Conservation (phyloP, 495 filamentous ascomycete genomes). For the Daldinia vernicosa region DNA sequence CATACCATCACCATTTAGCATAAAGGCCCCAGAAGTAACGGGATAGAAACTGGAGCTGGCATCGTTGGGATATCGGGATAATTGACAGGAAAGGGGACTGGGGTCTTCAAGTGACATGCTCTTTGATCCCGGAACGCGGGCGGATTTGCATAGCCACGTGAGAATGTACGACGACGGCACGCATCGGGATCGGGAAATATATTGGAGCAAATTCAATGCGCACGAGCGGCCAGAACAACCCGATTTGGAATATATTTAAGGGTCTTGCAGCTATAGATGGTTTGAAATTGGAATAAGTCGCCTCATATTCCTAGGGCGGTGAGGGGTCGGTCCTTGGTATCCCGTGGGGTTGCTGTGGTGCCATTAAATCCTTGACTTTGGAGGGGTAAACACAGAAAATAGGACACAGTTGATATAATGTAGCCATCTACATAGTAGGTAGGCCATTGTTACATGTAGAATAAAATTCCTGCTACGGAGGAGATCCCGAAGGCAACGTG, state of each 20-base stretch:
- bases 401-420: neutral
- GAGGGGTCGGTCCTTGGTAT: neutral
- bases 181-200: neutral
- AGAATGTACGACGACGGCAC: neutral
- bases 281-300: neutral
- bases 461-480: neutral
- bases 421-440: neutral
- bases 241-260: neutral
- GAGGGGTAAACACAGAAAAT: slow-evolving; percentile 1
- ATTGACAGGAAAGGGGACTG: neutral
- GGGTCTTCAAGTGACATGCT: neutral
- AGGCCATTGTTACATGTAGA: neutral
- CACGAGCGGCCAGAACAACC: neutral
- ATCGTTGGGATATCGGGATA: neutral
- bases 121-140: neutral
- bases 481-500: neutral
- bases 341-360: neutral
- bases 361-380: neutral
- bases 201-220: neutral
- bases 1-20: neutral
- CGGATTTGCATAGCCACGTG: neutral
- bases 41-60: neutral
- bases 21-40: neutral
- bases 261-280: neutral
- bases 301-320: neutral